Conservation (phyloP, 305 asterid genomes). For the Solanum aculeatissimum region DNA sequence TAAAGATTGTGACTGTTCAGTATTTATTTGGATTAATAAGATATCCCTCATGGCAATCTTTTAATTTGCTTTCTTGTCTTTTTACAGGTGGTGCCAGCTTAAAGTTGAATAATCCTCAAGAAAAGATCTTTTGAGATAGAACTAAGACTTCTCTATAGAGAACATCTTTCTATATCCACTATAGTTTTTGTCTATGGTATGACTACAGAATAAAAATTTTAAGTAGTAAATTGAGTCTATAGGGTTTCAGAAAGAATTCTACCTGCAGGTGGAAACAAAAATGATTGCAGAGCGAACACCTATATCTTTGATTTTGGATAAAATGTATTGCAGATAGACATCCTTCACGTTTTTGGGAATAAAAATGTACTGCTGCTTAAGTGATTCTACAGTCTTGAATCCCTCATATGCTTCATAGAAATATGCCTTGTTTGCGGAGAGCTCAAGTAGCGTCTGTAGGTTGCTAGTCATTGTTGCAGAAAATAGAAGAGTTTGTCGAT, state of each 20-base stretch:
- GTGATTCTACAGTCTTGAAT: conserved; percentile 72
- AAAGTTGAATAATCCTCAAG: not conserved
- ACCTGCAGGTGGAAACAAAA: conserved; percentile 97
- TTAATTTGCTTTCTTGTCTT: not conserved
- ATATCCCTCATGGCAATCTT: not conserved
- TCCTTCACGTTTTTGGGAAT: conserved; percentile 71
- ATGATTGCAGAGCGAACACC: conserved; percentile 77
- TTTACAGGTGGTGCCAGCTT: not conserved
- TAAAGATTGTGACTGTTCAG: not conserved
- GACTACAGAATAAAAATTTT: not conserved
- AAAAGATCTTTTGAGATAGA: not conserved
- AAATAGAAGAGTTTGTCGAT: conserved; percentile 79
- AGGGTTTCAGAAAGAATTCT: not conserved
- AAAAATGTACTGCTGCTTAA: conserved; percentile 69
- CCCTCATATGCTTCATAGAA: conserved; percentile 84
- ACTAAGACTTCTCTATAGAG: not conserved
- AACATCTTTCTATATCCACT: not conserved
- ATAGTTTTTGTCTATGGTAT: not conserved
- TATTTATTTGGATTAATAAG: not conserved
- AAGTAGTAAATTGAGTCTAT: not conserved
- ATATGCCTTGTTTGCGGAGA: conserved; percentile 82
- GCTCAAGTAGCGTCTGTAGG: conserved; percentile 61
- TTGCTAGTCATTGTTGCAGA: conserved; percentile 90
- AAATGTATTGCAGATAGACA: conserved; percentile 59
- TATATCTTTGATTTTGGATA: conserved; percentile 62